phyloP scores from a whole-genome alignment of 2,329 filamentous ascomycete genomes.

The Rutstroemia sp. region DNA sequence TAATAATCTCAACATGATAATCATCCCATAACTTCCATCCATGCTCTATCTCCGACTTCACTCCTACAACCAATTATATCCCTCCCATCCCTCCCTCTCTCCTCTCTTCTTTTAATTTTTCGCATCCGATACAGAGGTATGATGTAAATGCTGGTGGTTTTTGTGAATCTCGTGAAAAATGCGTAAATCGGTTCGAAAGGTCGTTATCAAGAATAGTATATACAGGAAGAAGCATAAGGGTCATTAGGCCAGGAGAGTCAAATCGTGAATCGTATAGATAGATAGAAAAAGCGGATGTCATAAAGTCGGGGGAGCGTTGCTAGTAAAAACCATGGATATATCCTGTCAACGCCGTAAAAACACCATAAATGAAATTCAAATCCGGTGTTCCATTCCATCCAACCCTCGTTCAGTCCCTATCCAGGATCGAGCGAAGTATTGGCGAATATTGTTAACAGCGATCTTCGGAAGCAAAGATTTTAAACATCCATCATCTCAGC shows the following conservation, averaged over 20 bases:
- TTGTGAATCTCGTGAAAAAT: slow-evolving; percentile 16
- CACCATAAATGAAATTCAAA: slow-evolving; percentile 16
- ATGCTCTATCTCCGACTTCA: neutral
- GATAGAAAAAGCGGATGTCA: neutral
- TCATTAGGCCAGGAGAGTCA: slow-evolving; percentile 14
- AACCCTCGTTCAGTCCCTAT: slow-evolving; percentile 25
- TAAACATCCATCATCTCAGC: slow-evolving; percentile 33
- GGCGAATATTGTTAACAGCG: slow-evolving; percentile 12
- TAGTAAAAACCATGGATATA: slow-evolving; percentile 15
- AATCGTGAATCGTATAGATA: slow-evolving; percentile 14
- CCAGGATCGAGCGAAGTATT: slow-evolving; percentile 25
- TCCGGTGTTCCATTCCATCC: slow-evolving; percentile 17
- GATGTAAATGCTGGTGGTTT: slow-evolving; percentile 1
- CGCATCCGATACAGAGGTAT: neutral
- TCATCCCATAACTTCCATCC: slow-evolving; percentile 1
- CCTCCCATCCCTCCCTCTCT: neutral
- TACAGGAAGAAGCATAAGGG: slow-evolving; percentile 16
- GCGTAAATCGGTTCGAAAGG: slow-evolving; percentile 18
- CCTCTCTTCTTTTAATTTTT: neutral
- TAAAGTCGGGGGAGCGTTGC: slow-evolving; percentile 4
- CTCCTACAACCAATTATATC: neutral
- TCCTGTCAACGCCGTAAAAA: slow-evolving; percentile 22
- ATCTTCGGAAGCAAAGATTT: slow-evolving; percentile 16
- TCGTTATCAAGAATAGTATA: slow-evolving; percentile 18
- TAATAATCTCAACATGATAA: slow-evolving; percentile 11